phyloP scores from a whole-genome alignment of 208 protist species.

The Trypanosoma cruzi region DNA sequence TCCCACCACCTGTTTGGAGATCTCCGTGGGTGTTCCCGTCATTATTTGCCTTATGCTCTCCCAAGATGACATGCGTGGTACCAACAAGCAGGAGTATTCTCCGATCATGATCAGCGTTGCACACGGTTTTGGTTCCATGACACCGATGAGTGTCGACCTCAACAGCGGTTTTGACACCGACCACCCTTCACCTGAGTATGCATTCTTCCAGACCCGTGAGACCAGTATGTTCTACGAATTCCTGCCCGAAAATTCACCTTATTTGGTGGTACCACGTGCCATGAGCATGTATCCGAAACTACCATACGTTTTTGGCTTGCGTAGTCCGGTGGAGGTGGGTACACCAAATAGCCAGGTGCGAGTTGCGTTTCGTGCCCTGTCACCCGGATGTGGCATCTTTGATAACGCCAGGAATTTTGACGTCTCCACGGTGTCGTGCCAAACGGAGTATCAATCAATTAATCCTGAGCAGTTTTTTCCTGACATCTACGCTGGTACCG shows the following conservation, averaged over 20 bases:
- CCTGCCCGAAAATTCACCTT: conserved; percentile 70
- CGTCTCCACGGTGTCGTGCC: conserved; percentile 48
- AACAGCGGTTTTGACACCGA: conserved; percentile 83
- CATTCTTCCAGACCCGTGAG: conserved; percentile 75
- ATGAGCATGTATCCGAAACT: conserved; percentile 59
- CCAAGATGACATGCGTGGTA: conserved; percentile 81
- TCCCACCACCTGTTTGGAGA: conserved; percentile 65
- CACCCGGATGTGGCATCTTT: conserved; percentile 64
- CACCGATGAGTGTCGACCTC: conserved; percentile 56
- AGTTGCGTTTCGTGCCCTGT: conserved; percentile 65
- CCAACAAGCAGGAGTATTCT: conserved; percentile 49
- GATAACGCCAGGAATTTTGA: conserved; percentile 77
- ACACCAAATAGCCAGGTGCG: conserved; percentile 46
- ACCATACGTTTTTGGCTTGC: conserved; percentile 61
- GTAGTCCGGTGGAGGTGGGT: conserved; percentile 62
- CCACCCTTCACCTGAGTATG: conserved; percentile 69
- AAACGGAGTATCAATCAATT: conserved; percentile 78
- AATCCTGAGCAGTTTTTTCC: conserved; percentile 79
- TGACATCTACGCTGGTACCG: conserved; percentile 78
- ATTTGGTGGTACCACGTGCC: conserved; percentile 70
- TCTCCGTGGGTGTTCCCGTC: conserved; percentile 48
- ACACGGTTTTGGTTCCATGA: conserved; percentile 47
- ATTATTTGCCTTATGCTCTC: conserved; percentile 67
- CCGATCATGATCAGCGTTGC: conserved; percentile 87
- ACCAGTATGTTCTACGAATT: conserved; percentile 85